Base-by-base conservation (phyloP, 2,329 filamentous ascomycete genomes). In the Apiospora malaysiana region DNA sequence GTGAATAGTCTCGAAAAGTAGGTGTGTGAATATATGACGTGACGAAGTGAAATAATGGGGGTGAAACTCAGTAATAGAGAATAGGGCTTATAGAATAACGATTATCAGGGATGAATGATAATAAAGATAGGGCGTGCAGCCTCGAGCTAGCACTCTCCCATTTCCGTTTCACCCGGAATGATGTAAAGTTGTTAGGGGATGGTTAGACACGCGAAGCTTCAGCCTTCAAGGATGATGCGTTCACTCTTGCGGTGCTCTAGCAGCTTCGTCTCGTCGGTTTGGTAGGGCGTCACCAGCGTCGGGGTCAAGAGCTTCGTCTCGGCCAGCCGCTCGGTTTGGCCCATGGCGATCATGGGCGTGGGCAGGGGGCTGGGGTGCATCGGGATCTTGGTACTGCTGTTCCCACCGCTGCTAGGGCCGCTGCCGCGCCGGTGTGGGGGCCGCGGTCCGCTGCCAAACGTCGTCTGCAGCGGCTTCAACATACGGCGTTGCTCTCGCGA, bases 401-500 rank as follows among this genome's bases (percentile, higher is more conserved):
- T 69, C 18, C 70, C 14, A 68, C 71, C 18, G 65, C 47, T 25
- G 23, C 47, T n/a, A 4, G 51, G 25, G 25, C 51, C 51, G 27
- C 51, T 59, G 27, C 51, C 51, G 69, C 37, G 75, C 71, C 63
- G 71, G 66, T 10, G 69, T 66, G 42, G 71, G 69, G 63, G 71
- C 68, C 66, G 71, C 37, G 59, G 73, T 43, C 74, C 73, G 67
- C 77, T 73, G 71, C 75, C 76, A 68, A 71, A 56, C 68, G 74
- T 79, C 27, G 80, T 81, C 75, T 85, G 83, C 49, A 90, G 79
- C 16, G 89, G 88, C 66, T 86, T 84, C 23, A 92, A 81, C 73
- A 91, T 81, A 76, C 87, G 85, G 23, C 88, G 84, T 78, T 92
- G 91, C 79, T 90, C 85, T 16, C 87, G 82, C 16, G 89, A 91